Percentiles rank a stretch among this genome's conserved stretches.
phyloP scores from a whole-genome alignment of 1,284 basidiomycete genomes.

The Irpex rosettiformis region DNA sequence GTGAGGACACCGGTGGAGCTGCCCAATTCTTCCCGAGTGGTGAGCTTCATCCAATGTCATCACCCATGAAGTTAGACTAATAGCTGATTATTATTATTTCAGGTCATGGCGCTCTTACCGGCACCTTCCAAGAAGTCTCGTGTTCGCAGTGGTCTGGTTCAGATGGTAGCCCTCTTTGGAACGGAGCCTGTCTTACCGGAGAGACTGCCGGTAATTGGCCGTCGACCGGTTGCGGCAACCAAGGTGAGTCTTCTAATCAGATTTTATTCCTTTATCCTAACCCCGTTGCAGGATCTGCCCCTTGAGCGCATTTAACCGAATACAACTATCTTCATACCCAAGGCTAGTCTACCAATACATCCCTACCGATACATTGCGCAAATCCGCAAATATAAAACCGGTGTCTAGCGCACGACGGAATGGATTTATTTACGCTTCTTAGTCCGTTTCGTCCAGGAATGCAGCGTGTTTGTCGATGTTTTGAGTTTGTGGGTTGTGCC shows the following conservation, averaged over 20 bases:
- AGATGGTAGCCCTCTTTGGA: conserved; percentile 42
- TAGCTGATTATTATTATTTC: not conserved
- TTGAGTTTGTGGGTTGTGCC: not conserved
- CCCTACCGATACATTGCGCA: not conserved
- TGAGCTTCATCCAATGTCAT: conserved; percentile 1
- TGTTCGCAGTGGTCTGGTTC: conserved; percentile 55
- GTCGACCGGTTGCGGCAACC: conserved; percentile 47
- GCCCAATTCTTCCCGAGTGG: conserved; percentile 52
- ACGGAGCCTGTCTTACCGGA: conserved; percentile 47
- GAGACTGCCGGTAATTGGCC: conserved; percentile 50
- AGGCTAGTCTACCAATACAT: no score
- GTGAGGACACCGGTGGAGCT: conserved; percentile 52
- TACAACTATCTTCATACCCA: no score
- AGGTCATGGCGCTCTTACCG: conserved; percentile 48
- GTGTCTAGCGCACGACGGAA: not conserved
- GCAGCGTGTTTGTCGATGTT: not conserved
- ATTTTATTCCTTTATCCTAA: not conserved
- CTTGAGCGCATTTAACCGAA: not conserved
- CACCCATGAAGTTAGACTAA: not conserved
- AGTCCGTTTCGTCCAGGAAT: not conserved
- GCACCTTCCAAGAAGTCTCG: conserved; percentile 49
- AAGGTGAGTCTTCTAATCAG: conserved; percentile 34
- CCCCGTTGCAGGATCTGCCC: not conserved
- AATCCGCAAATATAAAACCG: not conserved
- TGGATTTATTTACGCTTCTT: not conserved